These are phyloP conservation scores for Sungouiozyma intestinalis DNA, from an alignment of 805 yeast species.

Conservation along the genomic window DNA sequence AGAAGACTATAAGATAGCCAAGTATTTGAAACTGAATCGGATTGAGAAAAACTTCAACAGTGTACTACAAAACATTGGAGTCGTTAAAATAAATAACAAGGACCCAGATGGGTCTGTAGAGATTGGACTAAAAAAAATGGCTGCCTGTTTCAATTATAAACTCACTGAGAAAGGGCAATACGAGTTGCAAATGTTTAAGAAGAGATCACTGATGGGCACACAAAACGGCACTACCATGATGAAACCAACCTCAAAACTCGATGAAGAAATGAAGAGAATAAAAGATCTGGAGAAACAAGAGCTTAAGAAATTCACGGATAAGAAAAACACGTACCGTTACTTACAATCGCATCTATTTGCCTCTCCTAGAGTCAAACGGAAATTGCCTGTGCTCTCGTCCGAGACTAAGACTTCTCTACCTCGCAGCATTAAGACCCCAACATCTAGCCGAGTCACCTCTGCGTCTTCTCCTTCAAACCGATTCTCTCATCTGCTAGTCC, in stretches of 20 bases:
- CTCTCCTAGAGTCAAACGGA: slow-evolving; percentile 22
- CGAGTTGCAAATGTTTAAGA: slow-evolving; percentile 12
- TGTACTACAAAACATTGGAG: slow-evolving; percentile 19
- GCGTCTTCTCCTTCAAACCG: slow-evolving; percentile 16
- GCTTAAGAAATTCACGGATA: slow-evolving; percentile 8
- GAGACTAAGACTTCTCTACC: slow-evolving; percentile 12
- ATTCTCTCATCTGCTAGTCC: slow-evolving; percentile 2
- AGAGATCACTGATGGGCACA: slow-evolving; percentile 6
- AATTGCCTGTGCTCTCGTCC: slow-evolving; percentile 25
- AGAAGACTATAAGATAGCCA: slow-evolving; percentile 8
- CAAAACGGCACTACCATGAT: slow-evolving; percentile 4
- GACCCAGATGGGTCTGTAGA: slow-evolving; percentile 25
- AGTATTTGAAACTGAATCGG: slow-evolving; percentile 17
- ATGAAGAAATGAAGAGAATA: slow-evolving; percentile 20
- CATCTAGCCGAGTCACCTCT: slow-evolving; percentile 7
- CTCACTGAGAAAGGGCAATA: slow-evolving; percentile 29
- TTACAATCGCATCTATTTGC: slow-evolving; percentile 22
- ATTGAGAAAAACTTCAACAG: slow-evolving; percentile 25
- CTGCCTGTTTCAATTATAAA: slow-evolving; percentile 17
- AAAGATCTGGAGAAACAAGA: slow-evolving; percentile 16
- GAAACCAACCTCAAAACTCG: slow-evolving; percentile 13
- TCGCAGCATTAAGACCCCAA: slow-evolving; percentile 21
- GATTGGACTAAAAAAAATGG: slow-evolving; percentile 18
- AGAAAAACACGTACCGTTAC: slow-evolving; percentile 22
- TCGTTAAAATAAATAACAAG: slow-evolving; percentile 22